Base-by-base conservation (phyloP, 345 rosid species). In the Gossypium longicalyx region DNA sequence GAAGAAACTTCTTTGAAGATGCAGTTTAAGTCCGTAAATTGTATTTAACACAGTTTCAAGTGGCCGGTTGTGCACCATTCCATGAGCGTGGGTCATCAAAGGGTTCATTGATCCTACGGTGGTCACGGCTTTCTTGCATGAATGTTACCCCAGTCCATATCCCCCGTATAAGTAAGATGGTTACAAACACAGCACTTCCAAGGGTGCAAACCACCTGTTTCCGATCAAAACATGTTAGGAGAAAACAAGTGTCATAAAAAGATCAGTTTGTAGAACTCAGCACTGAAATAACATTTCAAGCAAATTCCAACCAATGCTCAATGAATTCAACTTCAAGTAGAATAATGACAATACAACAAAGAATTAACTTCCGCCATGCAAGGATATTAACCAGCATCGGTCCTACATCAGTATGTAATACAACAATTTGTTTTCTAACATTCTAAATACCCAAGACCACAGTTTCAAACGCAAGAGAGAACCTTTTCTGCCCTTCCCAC, bases 181-280 rank as follows among this genome's bases (percentile, higher is more conserved):
- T 90, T 48, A 79, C 85, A 48, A 88, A 87, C 65, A 90, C 94
- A 17, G 81, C 77, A 22, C 84, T 88, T 68, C 91, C 95, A 56
- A 90, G 87, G 59, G 92, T 87, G 82, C 95, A 90, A 67, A 88
- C 80, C 72, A 90, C 95, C 95, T 90, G 67, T 65, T 38, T 9
- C 9, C 23, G 52, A 22, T 56, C 47, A 56, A 47, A 41, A n/a
- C 12, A 65, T 23, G 19, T 57, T 48, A 19, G 56, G 8, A 47
- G 20, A 76, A 51, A 34, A 67, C 76, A 29, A 76, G 67, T 16
- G 20, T 2, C 25, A 29, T 29, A 52, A 34, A 34, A 34, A 34
- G 41, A 34, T 34, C 41, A 34, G 41, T 34, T 34, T 34, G 41
- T 34, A 34, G 41, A 34, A 34, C 41, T 34, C 7, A 5, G 41